Percentiles rank a stretch among this genome's conserved stretches.
Conservation (phyloP, 805 yeast genomes). For the Candida bentonensis region DNA sequence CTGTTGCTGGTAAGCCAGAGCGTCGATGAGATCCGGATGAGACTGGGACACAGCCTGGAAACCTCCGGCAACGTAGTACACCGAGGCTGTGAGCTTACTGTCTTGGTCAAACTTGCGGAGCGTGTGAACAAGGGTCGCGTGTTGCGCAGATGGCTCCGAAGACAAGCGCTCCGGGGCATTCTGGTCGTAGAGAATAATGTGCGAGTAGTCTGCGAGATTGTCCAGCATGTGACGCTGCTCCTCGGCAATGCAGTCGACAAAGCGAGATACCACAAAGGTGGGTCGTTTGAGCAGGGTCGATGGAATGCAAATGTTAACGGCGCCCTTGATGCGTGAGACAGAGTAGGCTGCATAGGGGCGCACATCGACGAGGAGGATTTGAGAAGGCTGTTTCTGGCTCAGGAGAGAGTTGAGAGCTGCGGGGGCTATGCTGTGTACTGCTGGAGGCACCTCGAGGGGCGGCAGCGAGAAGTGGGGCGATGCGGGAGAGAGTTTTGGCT, state of each 20-base stretch:
- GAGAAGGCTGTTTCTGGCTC: background rate
- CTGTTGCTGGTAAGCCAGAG: background rate
- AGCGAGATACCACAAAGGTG: constrained; percentile 41
- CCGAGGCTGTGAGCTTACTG: background rate
- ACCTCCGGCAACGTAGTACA: background rate
- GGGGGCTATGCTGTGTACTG: background rate
- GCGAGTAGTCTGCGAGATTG: constrained; percentile 10
- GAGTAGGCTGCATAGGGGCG: constrained; percentile 69
- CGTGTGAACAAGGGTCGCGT: constrained; percentile 14
- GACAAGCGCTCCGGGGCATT: constrained; percentile 7
- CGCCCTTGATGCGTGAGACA: constrained; percentile 37
- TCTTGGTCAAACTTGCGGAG: constrained; percentile 17
- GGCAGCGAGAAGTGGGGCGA: constrained; percentile 3
- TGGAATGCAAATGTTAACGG: constrained; percentile 75
- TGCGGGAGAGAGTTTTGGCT: background rate
- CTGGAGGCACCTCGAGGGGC: background rate
- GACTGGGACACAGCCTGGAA: background rate
- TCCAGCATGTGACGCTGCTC: constrained; percentile 17
- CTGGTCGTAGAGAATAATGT: constrained; percentile 39
- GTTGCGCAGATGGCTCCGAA: constrained; percentile 6
- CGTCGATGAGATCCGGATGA: background rate
- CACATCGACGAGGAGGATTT: constrained; percentile 51
- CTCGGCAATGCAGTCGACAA: constrained; percentile 24
- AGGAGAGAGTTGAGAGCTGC: background rate
- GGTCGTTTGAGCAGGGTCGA: constrained; percentile 73